phyloP scores from a whole-genome alignment of 106 monocot genomes.

The Apostasia ramifera region DNA sequence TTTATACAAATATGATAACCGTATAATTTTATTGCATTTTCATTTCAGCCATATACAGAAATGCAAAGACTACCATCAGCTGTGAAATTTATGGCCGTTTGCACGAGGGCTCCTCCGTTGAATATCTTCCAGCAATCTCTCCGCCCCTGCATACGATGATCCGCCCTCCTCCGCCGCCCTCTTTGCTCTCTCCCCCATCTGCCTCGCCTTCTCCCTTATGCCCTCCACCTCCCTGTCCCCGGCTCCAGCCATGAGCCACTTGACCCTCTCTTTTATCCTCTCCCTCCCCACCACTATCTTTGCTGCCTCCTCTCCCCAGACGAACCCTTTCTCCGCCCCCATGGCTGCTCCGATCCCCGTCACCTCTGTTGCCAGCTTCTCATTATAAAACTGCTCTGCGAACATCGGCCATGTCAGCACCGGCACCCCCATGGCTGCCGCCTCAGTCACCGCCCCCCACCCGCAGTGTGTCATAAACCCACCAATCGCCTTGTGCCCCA shows the following conservation, averaged over 20 bases:
- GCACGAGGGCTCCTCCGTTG: too few relatives aligned
- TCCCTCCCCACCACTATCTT: constrained; percentile 18
- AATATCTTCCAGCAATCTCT: background rate
- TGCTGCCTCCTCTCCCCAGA: constrained; percentile 24
- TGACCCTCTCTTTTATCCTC: constrained; percentile 21
- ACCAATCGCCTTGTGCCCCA: constrained; percentile 27
- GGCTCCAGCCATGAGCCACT: constrained; percentile 10
- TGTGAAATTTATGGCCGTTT: too few relatives aligned
- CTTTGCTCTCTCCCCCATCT: constrained; percentile 8
- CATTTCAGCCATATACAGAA: too few relatives aligned
- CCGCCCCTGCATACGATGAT: background rate
- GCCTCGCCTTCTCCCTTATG: constrained; percentile 9
- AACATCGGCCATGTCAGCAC: constrained; percentile 44
- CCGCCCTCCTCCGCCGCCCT: background rate
- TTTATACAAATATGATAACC: too few relatives aligned
- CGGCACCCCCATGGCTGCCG: constrained; percentile 20
- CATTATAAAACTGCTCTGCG: constrained; percentile 43
- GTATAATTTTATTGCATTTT: too few relatives aligned
- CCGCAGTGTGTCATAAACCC: constrained; percentile 44
- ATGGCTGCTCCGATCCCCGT: constrained; percentile 16
- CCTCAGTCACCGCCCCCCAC: constrained; percentile 44
- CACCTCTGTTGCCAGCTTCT: constrained; percentile 21
- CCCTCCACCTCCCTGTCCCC: constrained; percentile 8
- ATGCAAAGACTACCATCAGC: too few relatives aligned
- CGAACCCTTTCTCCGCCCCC: constrained; percentile 19